Conservation (phyloP, 345 rosid species). For the Turnera subulata region DNA sequence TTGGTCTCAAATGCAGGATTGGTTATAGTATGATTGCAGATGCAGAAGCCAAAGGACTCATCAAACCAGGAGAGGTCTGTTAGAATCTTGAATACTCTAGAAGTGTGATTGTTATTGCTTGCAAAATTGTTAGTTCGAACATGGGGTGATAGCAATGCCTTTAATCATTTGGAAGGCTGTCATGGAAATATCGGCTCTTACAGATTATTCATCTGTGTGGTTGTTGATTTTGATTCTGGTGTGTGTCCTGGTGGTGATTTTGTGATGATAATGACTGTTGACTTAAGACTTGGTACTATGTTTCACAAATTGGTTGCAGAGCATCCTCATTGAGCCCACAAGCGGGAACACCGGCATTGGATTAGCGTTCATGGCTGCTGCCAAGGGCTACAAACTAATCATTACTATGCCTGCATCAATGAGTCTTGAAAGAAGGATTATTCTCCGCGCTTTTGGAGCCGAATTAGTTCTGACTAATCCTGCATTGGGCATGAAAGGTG, state of each 20-base stretch:
- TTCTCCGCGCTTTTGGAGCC: slow-evolving; percentile 91
- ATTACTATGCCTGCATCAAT: slow-evolving; percentile 94
- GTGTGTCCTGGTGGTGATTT: neutral
- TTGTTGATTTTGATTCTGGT: slow-evolving; percentile 1
- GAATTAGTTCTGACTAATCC: slow-evolving; percentile 83
- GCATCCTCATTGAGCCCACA: slow-evolving; percentile 88
- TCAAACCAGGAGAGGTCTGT: slow-evolving; percentile 71
- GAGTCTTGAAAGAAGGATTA: slow-evolving; percentile 88
- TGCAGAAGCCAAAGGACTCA: slow-evolving; percentile 74
- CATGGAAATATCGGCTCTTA: too few species aligned
- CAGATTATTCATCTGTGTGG: slow-evolving; percentile 5
- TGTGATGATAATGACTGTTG: too few species aligned
- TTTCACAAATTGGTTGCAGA: slow-evolving; percentile 21
- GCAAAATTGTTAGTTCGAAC: neutral
- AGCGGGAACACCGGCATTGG: slow-evolving; percentile 97
- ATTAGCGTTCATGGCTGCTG: slow-evolving; percentile 87
- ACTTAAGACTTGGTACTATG: neutral
- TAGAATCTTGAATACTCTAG: neutral
- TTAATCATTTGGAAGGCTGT: too few species aligned
- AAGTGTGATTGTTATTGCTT: neutral
- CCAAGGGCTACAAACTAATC: slow-evolving; percentile 73
- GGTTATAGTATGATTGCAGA: slow-evolving; percentile 87
- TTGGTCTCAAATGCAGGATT: slow-evolving; percentile 45
- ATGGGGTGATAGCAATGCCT: neutral
- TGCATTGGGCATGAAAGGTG: slow-evolving; percentile 91